Conservation (phyloP, 176 grass and related monocot species). For the barley (Hordeum vulgare) region DNA sequence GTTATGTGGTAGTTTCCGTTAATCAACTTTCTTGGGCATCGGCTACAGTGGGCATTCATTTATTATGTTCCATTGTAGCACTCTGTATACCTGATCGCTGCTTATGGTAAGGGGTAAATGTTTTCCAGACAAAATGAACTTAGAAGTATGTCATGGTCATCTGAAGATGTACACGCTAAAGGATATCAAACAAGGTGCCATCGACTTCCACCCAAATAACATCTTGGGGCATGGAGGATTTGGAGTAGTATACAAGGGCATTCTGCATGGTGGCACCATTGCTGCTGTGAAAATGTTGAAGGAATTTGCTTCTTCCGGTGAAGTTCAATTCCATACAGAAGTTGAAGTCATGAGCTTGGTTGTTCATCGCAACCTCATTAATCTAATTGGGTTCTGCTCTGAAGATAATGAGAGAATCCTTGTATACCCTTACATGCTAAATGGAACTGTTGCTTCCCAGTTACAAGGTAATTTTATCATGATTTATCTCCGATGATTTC, state of each 20-base stretch:
- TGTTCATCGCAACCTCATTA: too few species aligned
- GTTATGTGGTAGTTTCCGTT: too few species aligned
- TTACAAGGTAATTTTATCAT: constrained; percentile 58
- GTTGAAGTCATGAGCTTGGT: too few species aligned
- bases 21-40: not conserved
- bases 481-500: too few species aligned
- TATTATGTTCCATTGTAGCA: not conserved
- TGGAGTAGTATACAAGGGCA: too few species aligned
- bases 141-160: constrained; percentile 49
- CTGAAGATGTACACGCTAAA: constrained; percentile 57
- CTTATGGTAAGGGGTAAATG: not conserved
- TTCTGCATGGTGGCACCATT: too few species aligned
- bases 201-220: constrained; percentile 59
- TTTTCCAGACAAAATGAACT: constrained; percentile 38
- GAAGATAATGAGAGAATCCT: constrained; percentile 66
- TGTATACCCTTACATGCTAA: constrained; percentile 82
- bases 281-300: too few species aligned
- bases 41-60: not conserved
- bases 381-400: constrained; percentile 53
- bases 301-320: too few species aligned
- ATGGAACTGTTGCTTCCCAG: constrained; percentile 81
- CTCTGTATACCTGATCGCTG: not conserved
- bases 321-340: too few species aligned
- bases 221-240: constrained; percentile 84
- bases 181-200: constrained; percentile 64